A percentile compares a stretch with the other conserved stretches of the same genome.
phyloP scores from a whole-genome alignment of 176 grass and related monocot genomes.

The Triticum aestivum region DNA sequence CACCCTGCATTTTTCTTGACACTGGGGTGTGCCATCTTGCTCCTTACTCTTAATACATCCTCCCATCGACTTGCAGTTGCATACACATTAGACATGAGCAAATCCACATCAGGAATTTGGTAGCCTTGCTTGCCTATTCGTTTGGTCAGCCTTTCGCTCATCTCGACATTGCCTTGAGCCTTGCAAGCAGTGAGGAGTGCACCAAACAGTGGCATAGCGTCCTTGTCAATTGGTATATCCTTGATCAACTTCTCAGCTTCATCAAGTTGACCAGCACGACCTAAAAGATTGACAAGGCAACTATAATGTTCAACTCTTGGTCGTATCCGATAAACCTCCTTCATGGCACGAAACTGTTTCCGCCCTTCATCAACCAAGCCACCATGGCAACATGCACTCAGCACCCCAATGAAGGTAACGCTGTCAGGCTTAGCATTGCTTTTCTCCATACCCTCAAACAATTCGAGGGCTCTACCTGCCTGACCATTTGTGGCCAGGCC shows the following conservation, averaged over 20 bases:
- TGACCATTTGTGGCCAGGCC: slow-evolving; percentile 59
- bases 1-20: slow-evolving; percentile 69
- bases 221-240: slow-evolving; percentile 33
- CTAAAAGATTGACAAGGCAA: slow-evolving; percentile 63
- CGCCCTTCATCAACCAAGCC: slow-evolving; percentile 64
- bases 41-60: slow-evolving; percentile 49
- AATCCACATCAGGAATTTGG: slow-evolving; percentile 43
- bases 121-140: slow-evolving; percentile 35
- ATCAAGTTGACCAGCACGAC: slow-evolving; percentile 55
- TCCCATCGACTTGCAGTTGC: slow-evolving; percentile 61
- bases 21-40: slow-evolving; percentile 47
- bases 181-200: slow-evolving; percentile 60
- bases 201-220: slow-evolving; percentile 50
- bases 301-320: slow-evolving; percentile 64
- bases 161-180: slow-evolving; percentile 50
- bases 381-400: slow-evolving; percentile 65
- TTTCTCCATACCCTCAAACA: slow-evolving; percentile 57
- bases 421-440: slow-evolving; percentile 38
- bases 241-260: slow-evolving; percentile 59
- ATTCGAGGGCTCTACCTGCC: slow-evolving; percentile 46
- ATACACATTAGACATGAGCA: slow-evolving; percentile 67
- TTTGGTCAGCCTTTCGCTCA: slow-evolving; percentile 50
- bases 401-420: slow-evolving; percentile 53
- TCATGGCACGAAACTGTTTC: slow-evolving; percentile 47
- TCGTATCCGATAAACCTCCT: slow-evolving; percentile 45